Base-by-base conservation (phyloP, 305 asterid genomes). In the Fraxinus velutina region DNA sequence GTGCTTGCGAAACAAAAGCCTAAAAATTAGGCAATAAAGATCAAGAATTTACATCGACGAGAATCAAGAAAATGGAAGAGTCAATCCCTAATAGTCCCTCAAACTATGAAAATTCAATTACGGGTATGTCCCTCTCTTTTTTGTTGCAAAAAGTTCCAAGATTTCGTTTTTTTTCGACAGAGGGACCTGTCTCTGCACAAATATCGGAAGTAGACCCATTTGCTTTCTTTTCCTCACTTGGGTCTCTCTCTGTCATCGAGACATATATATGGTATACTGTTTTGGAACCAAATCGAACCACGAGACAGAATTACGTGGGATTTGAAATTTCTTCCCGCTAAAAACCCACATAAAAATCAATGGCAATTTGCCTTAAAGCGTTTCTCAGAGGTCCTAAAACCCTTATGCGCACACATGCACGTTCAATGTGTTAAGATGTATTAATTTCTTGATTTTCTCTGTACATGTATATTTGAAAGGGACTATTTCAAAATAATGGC, bases 41-140 rank as follows among this genome's bases (percentile, higher is more conserved):
- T 79, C 77, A 84, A 78, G 86, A 32, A 52, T 81, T 81, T 64
- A 71, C 70, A 60, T 60, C 70, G 7, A 60, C 70, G 3, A 60
- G 15, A 22, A 50, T 50, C 60, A 15, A 50, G 60, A 78, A 85
- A 84, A 84, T 64, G 47, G 80, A 80, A 42, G 86, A 79, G 79
- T 78, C 85, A 81, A 60, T 78, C 85, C 86, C 83, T 74, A 80
- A 79, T 81, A 39, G 33, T 76, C 78, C 79, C 29, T 19, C 34
- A 78, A 79, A 80, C 74, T 50, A 19, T 72, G 70, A 83, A 81
- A 80, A 76, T 79, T 76, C 84, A 77, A 68, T 80, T 83, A 73
- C 90, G 83, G 92, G 92, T 88, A 87, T 60, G 90, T 83, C 76
- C 79, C 80, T 83, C 82, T 78, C 83, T 81, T 73, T 81, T 55